A percentile compares a stretch with the other conserved stretches of the same genome.
Evolutionary conservation across 345 rosid species (phyloP).

Genomic region (Citrus hindsii): DNA sequence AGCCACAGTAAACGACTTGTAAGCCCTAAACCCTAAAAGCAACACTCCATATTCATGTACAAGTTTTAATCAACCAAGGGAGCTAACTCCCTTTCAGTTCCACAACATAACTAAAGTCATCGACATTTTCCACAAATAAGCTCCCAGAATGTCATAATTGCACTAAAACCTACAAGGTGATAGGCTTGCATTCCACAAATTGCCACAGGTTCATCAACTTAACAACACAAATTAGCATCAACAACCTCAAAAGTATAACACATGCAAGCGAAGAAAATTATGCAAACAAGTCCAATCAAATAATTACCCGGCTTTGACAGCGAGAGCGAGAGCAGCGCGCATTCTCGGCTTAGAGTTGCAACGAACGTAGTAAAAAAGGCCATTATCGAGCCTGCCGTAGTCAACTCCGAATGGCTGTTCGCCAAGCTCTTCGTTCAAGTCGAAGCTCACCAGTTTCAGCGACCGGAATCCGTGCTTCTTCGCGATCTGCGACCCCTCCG

Average conservation of each 20-base stretch:
- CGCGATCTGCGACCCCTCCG: constrained; percentile 52
- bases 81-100: neutral
- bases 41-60: neutral
- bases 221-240: neutral
- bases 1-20: neutral
- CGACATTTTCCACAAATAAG: neutral
- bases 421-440: constrained; percentile 48
- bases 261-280: neutral
- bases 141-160: neutral
- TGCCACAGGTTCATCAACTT: neutral
- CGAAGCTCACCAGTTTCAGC: constrained; percentile 65
- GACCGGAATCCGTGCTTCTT: constrained; percentile 79
- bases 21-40: neutral
- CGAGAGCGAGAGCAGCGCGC: constrained; percentile 91
- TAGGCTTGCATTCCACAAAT: neutral
- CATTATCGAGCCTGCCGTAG: constrained; percentile 74
- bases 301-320: constrained; percentile 65
- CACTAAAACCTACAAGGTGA: neutral
- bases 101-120: neutral
- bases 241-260: neutral
- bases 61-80: neutral
- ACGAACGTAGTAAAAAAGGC: constrained; percentile 83
- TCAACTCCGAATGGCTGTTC: constrained; percentile 70
- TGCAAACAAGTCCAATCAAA: neutral
- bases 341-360: constrained; percentile 80